Percentiles rank a stretch among this genome's conserved stretches.
These are phyloP conservation scores for Yarrowia yakushimensis DNA, from an alignment of 805 yeast species.

Conservation along the genomic window DNA sequence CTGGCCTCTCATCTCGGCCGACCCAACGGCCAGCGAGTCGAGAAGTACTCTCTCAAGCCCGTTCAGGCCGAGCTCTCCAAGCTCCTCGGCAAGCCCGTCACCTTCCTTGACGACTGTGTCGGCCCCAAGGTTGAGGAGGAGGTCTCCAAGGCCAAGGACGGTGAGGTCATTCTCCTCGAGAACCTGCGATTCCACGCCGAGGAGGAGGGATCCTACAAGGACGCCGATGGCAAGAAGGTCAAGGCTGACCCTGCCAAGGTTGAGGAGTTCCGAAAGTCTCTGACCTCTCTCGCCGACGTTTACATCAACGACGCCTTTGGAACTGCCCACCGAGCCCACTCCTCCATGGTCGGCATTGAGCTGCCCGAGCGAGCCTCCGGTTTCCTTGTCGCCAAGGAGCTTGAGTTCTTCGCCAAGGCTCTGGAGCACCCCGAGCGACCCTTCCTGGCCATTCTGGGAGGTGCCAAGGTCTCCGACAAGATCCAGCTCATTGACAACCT, in stretches of 20 bases:
- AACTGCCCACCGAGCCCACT: slow-evolving; percentile 99
- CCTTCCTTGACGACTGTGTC: slow-evolving; percentile 85
- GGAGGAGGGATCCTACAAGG: slow-evolving; percentile 86
- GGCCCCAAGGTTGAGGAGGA: slow-evolving; percentile 85
- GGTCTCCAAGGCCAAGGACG: slow-evolving; percentile 67
- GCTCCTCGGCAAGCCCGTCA: slow-evolving; percentile 69
- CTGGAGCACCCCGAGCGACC: slow-evolving; percentile 98
- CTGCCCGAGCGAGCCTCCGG: slow-evolving; percentile 97
- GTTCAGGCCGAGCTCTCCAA: slow-evolving; percentile 84
- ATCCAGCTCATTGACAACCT: slow-evolving; percentile 92
- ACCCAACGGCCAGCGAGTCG: slow-evolving; percentile 90
- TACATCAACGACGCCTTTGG: slow-evolving; percentile 98
- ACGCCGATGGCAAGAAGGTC: slow-evolving; percentile 80
- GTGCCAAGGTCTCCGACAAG: slow-evolving; percentile 99
- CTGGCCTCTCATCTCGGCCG: slow-evolving; percentile 98
- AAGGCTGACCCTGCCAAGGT: slow-evolving; percentile 88
- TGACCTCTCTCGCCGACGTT: slow-evolving; percentile 92
- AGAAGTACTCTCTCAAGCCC: slow-evolving; percentile 88
- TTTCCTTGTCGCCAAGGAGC: slow-evolving; percentile 96
- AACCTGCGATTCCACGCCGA: slow-evolving; percentile 98
- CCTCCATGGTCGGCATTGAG: slow-evolving; percentile 97
- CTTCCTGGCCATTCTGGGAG: slow-evolving; percentile 97
- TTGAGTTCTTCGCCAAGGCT: slow-evolving; percentile 96
- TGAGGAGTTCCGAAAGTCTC: slow-evolving; percentile 79
- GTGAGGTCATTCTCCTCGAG: slow-evolving; percentile 87